Base-by-base conservation (phyloP, 2,329 filamentous ascomycete genomes). In the Aureobasidium sp. region DNA sequence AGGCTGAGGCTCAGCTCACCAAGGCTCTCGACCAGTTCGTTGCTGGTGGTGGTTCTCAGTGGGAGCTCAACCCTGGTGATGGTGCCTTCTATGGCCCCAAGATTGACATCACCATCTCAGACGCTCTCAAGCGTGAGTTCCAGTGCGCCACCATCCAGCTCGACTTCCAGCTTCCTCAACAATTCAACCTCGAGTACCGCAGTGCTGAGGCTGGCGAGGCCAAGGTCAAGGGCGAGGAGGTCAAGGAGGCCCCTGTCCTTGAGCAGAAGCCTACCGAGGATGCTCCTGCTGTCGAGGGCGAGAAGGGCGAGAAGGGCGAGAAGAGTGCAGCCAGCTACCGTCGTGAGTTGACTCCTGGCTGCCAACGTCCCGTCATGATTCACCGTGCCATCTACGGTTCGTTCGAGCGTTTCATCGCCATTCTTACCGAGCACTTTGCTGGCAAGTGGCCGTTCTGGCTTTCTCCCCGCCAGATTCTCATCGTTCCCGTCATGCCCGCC, bases 51-150 rank as follows among this genome's bases (percentile, higher is more conserved):
- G 83, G 87, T 64, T 82, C 85, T 37, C 80, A 85, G 66, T 99
- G 94, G 94, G 88, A 90, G 74, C 80, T 96, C 57, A 96, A 97
- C 76, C 88, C 91, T 64, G 94, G 93, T 62, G 94, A 99, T 69
- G 94, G 94, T 72, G 94, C 94, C 59, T 99, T 97, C 78, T 99
- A 99, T 74, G 94, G 94, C 1, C 94, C 94, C 57, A 99, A 99
- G 84, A 96, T 97, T 69, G 94, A 99, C 70, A 94, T 99, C 71
- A 95, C 90, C 64, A 92, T 99, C 70, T 87, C 86, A 57, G 93
- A 97, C 75, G 90, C 90, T 49, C 80, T 97, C 67, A 85, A 86
- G 75, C 85, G 92, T 73, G 90, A 92, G 64, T 89, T 86, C 79
- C 89, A 96, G 76, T 95, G 90, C 71, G 91, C 93, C 68, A 97